A percentile compares a stretch with the other conserved stretches of the same genome.
Evolutionary conservation across 495 filamentous ascomycete species (phyloP).

Genomic region (Hypoxylon cercidicola): DNA sequence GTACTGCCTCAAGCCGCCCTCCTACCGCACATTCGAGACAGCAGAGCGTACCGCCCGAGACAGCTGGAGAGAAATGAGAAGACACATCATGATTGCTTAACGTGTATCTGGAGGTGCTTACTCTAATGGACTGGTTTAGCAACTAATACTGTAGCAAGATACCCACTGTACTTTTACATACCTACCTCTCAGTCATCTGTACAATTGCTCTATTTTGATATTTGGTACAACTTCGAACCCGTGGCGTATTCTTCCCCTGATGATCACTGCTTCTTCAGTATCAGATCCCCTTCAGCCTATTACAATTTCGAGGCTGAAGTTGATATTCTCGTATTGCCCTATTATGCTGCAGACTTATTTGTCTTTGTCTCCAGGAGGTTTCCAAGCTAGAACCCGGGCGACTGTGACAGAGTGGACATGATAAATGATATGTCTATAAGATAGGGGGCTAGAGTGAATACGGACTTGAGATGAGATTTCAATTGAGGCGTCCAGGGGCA

Average conservation of each 20-base stretch:
- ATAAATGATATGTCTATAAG: conserved; percentile 8
- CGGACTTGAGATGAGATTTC: neutral
- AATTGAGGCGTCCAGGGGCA: neutral
- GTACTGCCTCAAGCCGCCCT: conserved; percentile 31
- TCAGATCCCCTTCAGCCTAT: neutral
- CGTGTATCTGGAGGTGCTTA: neutral
- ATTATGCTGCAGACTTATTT: neutral
- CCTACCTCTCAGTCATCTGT: conserved; percentile 2
- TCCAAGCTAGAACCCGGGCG: neutral
- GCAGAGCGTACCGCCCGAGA: conserved; percentile 37
- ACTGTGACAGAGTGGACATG: no score
- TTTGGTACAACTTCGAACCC: conserved; percentile 11
- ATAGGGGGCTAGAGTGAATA: neutral
- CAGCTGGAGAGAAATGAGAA: conserved; percentile 23
- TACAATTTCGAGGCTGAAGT: neutral
- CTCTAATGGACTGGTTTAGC: conserved; percentile 6
- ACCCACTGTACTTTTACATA: conserved; percentile 19
- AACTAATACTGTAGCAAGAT: conserved; percentile 28
- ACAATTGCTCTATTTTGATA: conserved; percentile 16
- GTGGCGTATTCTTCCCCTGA: neutral
- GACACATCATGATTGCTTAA: conserved; percentile 1
- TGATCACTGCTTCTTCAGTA: neutral
- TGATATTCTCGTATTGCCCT: conserved; percentile 11
- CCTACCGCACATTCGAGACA: conserved; percentile 40
- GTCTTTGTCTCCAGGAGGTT: neutral